Percentiles rank a stretch among this genome's conserved stretches.
These are phyloP conservation scores for Trichoderma afroharzianum DNA, from an alignment of 2,329 filamentous ascomycete genomes.

Conservation along the genomic window DNA sequence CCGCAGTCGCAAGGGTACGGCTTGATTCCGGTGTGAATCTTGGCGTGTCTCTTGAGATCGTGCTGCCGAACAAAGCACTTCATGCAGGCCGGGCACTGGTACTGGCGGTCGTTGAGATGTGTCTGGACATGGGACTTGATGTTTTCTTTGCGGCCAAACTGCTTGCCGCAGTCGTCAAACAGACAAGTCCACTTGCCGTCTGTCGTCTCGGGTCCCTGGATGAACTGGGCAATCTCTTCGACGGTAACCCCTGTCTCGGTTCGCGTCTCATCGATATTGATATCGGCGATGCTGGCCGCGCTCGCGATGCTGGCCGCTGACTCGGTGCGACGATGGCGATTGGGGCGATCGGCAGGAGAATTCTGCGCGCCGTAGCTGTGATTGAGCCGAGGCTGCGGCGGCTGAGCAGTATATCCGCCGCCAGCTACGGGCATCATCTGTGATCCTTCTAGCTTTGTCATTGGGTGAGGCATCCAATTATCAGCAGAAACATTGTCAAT, in stretches of 20 bases:
- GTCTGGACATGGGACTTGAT: constrained; percentile 98
- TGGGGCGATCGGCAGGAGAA: constrained; percentile 20
- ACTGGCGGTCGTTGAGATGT: constrained; percentile 93
- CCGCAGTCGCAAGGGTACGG: constrained; percentile 93
- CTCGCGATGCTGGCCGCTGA: constrained; percentile 57
- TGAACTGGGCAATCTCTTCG: constrained; percentile 77
- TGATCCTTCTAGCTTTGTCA: constrained; percentile 46
- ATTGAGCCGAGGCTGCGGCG: constrained; percentile 24
- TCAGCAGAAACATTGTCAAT: constrained; percentile 35
- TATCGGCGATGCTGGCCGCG: constrained; percentile 56
- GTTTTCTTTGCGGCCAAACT: constrained; percentile 96
- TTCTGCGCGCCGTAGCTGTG: constrained; percentile 17
- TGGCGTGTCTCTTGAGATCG: constrained; percentile 93
- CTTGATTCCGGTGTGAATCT: constrained; percentile 95
- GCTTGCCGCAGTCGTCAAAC: constrained; percentile 77
- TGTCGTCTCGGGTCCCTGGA: constrained; percentile 65
- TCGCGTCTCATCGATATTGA: constrained; percentile 63
- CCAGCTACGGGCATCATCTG: constrained; percentile 39
- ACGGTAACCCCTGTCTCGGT: constrained; percentile 80
- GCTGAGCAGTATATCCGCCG: constrained; percentile 38
- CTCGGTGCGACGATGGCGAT: constrained; percentile 54
- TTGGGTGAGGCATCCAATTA: constrained; percentile 35
- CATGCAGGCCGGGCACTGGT: constrained; percentile 84
- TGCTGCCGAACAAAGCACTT: constrained; percentile 98
- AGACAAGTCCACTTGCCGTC: constrained; percentile 77